These are phyloP conservation scores for Filosporella fistucella DNA, from an alignment of 495 filamentous ascomycete genomes.

Conservation along the genomic window DNA sequence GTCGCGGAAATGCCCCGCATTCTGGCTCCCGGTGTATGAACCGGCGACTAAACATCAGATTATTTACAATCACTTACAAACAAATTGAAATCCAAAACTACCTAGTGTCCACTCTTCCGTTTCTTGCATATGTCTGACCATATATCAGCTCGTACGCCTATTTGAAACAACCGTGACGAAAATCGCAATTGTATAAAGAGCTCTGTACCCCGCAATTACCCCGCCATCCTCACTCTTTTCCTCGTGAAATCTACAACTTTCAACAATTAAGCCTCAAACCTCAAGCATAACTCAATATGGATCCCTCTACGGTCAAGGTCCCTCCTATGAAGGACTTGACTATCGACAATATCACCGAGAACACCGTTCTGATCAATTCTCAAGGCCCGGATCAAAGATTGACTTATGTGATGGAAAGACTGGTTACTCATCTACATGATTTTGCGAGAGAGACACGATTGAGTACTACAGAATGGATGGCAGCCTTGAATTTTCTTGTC, in stretches of 20 bases:
- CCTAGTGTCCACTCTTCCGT: not conserved
- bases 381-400: slow-evolving; percentile 60
- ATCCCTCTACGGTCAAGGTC: slow-evolving; percentile 22
- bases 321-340: slow-evolving; percentile 69
- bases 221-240: not conserved
- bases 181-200: not conserved
- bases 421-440: slow-evolving; percentile 79
- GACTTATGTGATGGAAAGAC: slow-evolving; percentile 66
- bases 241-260: not conserved
- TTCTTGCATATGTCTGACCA: not conserved
- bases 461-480: slow-evolving; percentile 78
- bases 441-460: slow-evolving; percentile 78
- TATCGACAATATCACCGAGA: slow-evolving; percentile 79
- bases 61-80: slow-evolving; percentile 2
- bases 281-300: not conserved
- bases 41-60: not conserved
- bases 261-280: not conserved
- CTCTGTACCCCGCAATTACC: not conserved
- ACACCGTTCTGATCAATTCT: slow-evolving; percentile 70
- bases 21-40: not conserved
- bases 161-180: not conserved
- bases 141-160: not conserved
- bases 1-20: not conserved
- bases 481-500: slow-evolving; percentile 64
- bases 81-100: not conserved